Evolutionary conservation across 2,329 filamentous ascomycete species (phyloP).

Genomic region (Paraphoma sp.): DNA sequence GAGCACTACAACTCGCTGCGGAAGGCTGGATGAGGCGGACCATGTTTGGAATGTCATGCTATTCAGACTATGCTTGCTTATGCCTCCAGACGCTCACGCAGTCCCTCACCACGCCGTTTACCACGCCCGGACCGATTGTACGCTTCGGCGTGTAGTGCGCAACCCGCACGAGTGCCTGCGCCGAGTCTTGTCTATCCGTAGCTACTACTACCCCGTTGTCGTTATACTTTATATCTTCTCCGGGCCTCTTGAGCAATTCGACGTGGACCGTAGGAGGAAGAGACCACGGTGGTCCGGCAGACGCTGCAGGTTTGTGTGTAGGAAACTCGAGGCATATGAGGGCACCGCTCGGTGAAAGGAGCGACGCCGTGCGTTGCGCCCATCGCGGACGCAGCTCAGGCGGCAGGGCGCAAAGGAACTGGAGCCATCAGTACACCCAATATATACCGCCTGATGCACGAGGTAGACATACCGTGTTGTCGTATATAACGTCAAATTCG

Average conservation of each 20-base stretch:
- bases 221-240: constrained; percentile 69
- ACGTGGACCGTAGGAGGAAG: constrained; percentile 73
- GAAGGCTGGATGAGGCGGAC: constrained; percentile 36
- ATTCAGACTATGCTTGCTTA: constrained; percentile 32
- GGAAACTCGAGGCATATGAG: constrained; percentile 80
- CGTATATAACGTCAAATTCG: constrained; percentile 71
- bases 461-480: constrained; percentile 61
- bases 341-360: constrained; percentile 60
- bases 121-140: constrained; percentile 59
- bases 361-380: constrained; percentile 61
- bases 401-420: constrained; percentile 69
- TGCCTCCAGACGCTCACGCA: constrained; percentile 58
- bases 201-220: constrained; percentile 58
- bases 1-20: constrained; percentile 95
- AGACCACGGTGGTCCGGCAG: constrained; percentile 76
- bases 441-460: too few species aligned
- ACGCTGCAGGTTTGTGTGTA: constrained; percentile 69
- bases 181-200: constrained; percentile 52
- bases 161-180: constrained; percentile 51
- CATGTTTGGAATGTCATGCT: not conserved
- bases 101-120: constrained; percentile 58
- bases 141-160: constrained; percentile 63
- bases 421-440: not conserved
- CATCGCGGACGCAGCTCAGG: constrained; percentile 63
- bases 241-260: constrained; percentile 73